A percentile compares a stretch with the other conserved stretches of the same genome.
Conservation (phyloP, 2,329 filamentous ascomycete species). For the Mycocentrospora acerina region DNA sequence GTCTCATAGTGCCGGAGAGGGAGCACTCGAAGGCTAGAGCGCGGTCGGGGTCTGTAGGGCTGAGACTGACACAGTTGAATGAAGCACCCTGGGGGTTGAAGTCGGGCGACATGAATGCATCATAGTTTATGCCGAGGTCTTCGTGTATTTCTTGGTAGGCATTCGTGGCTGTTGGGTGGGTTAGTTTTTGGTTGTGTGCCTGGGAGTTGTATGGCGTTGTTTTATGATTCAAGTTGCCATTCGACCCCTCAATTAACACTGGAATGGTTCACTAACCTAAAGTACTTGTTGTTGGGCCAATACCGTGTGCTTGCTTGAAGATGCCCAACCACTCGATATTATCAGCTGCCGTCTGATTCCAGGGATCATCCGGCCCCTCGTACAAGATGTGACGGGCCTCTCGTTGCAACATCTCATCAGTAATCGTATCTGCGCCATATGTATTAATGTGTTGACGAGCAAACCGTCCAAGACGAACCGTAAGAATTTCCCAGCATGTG, state of each 20-base stretch:
- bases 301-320: constrained; percentile 53
- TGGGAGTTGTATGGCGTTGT: too few relatives aligned
- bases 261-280: neutral
- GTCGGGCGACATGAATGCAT: constrained; percentile 5
- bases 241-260: too few relatives aligned
- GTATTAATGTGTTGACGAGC: constrained; percentile 43
- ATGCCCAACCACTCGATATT: constrained; percentile 50
- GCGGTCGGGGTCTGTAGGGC: constrained; percentile 12
- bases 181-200: constrained; percentile 1
- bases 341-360: constrained; percentile 47
- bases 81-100: constrained; percentile 34
- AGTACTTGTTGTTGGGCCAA: constrained; percentile 24
- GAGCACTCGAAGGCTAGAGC: constrained; percentile 27
- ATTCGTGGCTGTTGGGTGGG: constrained; percentile 6
- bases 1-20: constrained; percentile 24
- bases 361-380: constrained; percentile 49
- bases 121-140: constrained; percentile 32
- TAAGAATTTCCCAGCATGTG: constrained; percentile 55
- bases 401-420: constrained; percentile 53
- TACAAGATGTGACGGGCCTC: constrained; percentile 53
- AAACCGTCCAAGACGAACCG: constrained; percentile 48
- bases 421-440: constrained; percentile 41
- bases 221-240: too few relatives aligned
- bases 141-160: constrained; percentile 33
- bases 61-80: constrained; percentile 18